These are phyloP conservation scores for Boletus eberwhitei DNA, from an alignment of 768 basidiomycete species.

Conservation along the genomic window DNA sequence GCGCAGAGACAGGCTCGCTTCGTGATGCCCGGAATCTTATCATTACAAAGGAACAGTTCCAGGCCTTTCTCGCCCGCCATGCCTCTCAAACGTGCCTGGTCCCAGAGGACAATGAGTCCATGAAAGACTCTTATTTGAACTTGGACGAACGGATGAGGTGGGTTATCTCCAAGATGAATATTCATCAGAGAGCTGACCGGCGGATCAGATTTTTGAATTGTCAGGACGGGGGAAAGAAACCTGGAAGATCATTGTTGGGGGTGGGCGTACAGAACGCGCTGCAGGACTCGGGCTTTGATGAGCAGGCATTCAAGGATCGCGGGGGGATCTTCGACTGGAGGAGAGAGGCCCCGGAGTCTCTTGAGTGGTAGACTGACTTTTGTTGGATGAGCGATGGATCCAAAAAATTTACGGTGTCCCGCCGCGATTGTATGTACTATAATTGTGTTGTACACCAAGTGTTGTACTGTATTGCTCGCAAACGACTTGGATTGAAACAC, in stretches of 20 bases:
- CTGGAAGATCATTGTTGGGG: slow-evolving; percentile 26
- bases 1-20: slow-evolving; percentile 27
- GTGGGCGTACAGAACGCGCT: slow-evolving; percentile 35
- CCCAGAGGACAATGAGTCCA: slow-evolving; percentile 37
- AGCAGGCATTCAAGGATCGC: slow-evolving; percentile 28
- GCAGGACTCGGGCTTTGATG: slow-evolving; percentile 35
- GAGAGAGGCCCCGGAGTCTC: slow-evolving; percentile 1
- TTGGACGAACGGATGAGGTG: slow-evolving; percentile 41
- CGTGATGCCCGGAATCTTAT: slow-evolving; percentile 35
- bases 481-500: too few species aligned
- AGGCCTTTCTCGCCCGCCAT: slow-evolving; percentile 36
- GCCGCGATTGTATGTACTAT: background rate
- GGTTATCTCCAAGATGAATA: background rate
- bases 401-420: too few species aligned
- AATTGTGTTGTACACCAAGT: background rate
- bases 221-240: slow-evolving; percentile 32
- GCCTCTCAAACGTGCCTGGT: slow-evolving; percentile 30
- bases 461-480: background rate
- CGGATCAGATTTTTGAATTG: slow-evolving; percentile 34
- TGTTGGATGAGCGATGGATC: background rate
- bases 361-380: slow-evolving; percentile 1
- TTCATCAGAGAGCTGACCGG: background rate
- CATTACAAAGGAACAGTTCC: slow-evolving; percentile 35
- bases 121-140: slow-evolving; percentile 40
- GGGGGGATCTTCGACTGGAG: slow-evolving; percentile 39